These are phyloP conservation scores for Trypanosoma rangeli DNA, from an alignment of 208 protist genomes.

Conservation along the genomic window DNA sequence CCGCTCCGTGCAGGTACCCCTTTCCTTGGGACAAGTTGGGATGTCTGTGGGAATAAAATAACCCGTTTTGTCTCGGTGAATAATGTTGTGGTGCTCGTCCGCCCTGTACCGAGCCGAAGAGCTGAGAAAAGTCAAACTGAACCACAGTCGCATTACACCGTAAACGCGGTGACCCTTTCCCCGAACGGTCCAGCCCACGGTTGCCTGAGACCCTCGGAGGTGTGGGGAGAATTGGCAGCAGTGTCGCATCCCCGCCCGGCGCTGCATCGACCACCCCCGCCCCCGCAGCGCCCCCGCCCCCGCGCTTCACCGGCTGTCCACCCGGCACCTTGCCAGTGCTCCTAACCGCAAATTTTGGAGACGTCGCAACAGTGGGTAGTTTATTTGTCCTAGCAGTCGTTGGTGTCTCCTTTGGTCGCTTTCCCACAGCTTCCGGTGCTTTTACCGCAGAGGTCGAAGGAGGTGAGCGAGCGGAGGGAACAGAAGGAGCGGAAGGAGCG, in stretches of 20 bases:
- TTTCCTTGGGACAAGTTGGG: neutral
- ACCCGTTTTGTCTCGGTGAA: neutral
- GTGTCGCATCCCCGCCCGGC: neutral
- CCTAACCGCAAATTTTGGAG: neutral
- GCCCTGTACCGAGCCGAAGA: neutral
- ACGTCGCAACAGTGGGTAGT: neutral
- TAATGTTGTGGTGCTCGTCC: neutral
- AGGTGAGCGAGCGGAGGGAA: too few relatives aligned
- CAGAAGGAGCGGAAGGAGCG: too few relatives aligned
- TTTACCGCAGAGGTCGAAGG: neutral
- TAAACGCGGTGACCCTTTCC: neutral
- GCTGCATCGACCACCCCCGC: neutral
- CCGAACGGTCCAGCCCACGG: too few relatives aligned
- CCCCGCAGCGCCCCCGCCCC: neutral
- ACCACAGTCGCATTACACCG: constrained; percentile 10
- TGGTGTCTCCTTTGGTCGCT: neutral
- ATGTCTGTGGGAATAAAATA: neutral
- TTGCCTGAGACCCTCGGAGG: neutral
- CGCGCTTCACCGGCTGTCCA: neutral
- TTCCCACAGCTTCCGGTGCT: neutral
- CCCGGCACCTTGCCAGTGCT: neutral
- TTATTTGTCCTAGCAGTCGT: neutral
- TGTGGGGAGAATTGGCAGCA: neutral
- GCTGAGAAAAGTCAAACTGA: neutral
- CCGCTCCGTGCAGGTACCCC: neutral